These are phyloP conservation scores for Fusarium sp. DNA, from an alignment of 2,329 filamentous ascomycete genomes.

Conservation along the genomic window DNA sequence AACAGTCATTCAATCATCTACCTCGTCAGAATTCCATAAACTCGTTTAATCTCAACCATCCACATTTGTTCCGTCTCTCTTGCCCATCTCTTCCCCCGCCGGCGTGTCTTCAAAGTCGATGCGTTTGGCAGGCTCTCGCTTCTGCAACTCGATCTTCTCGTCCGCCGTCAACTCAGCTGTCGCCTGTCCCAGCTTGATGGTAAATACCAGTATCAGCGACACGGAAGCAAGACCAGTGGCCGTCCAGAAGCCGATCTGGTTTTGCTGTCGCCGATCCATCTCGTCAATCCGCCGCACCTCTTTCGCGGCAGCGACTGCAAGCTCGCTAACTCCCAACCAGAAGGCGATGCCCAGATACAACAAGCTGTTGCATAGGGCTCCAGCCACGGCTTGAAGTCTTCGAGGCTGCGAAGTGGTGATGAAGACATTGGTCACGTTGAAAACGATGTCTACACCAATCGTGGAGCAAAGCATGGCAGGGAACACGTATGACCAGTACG, in stretches of 20 bases:
- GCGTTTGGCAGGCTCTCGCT: background rate
- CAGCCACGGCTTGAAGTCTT: constrained; percentile 75
- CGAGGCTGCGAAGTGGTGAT: constrained; percentile 77
- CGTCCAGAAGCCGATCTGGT: constrained; percentile 74
- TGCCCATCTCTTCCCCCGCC: background rate
- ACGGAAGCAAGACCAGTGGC: constrained; percentile 65
- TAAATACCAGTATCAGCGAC: constrained; percentile 65
- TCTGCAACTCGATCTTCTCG: constrained; percentile 55
- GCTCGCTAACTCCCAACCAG: constrained; percentile 75
- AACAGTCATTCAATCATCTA: background rate
- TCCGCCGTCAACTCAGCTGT: constrained; percentile 67
- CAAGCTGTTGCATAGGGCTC: constrained; percentile 76
- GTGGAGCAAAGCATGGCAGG: constrained; percentile 75
- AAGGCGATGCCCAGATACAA: constrained; percentile 75
- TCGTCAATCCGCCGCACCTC: constrained; percentile 30
- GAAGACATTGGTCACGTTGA: constrained; percentile 81
- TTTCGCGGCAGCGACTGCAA: constrained; percentile 64
- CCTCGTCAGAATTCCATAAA: background rate
- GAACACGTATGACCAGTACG: constrained; percentile 79
- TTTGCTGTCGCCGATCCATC: constrained; percentile 61
- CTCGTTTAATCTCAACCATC: background rate
- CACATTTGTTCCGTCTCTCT: background rate
- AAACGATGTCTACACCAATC: constrained; percentile 78
- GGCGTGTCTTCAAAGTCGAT: background rate
- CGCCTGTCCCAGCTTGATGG: constrained; percentile 65